Evolutionary conservation across 1,139 yeast genomes (phyloP), one percentile per base, ranked within the genome.

Genomic region (Scheffersomyces titani): DNA sequence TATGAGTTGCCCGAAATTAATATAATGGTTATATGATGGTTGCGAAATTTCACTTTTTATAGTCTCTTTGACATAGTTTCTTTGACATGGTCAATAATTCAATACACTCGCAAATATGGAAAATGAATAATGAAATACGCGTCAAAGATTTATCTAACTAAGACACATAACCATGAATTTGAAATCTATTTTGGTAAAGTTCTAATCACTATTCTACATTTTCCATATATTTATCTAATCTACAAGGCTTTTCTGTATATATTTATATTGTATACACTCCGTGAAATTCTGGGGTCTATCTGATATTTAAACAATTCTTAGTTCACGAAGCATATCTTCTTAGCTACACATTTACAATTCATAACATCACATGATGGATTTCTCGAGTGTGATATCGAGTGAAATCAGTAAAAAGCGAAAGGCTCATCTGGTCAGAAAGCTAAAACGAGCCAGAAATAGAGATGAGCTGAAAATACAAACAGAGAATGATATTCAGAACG

Each of bases 371-470:
- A 44, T 19, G 21, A 68, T 78, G 76, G 77, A 75, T 62, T 69
- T 77, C 51, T 65, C 75, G n/a, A 65, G 64, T 51, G 59, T 76
- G 45, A 61, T 78, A 51, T 71, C 74, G 51, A 71, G 76, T 51
- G 74, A 72, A 54, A 78, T 77, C 59, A 73, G 72, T 58, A 71
- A 71, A 63, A 70, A 74, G 59, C 61, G 72, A 55, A 63, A 62
- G 61, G 66, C 63, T 4, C 53, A 49, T 46, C 44, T 51, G 48
- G 50, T 36, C 36, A 22, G 51, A 46, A 45, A 16, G 51, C 55
- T 19, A 50, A 24, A 44, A 50, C 18, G 45, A 16, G 2, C 21
- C 45, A 16, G 11, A 30, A 30, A 30, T 7, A 30, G 40, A 6
- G 40, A 30, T 30, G 40, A 9, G 16, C 40, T 2, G 16, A 30